Base-by-base conservation (phyloP, 306 rosid species). In the Acacia melanoxylon region DNA sequence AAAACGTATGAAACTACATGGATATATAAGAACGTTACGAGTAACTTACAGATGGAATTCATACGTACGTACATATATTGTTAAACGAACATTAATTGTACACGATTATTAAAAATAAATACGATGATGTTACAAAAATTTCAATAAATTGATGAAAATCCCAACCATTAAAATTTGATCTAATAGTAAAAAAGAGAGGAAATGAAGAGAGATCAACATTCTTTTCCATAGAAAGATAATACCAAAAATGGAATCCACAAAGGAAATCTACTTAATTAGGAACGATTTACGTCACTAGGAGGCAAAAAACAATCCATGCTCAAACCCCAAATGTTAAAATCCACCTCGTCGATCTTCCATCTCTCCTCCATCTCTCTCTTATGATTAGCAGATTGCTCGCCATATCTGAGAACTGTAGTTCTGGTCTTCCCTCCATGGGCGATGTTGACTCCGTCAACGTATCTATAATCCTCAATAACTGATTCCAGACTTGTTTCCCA, bases 401-500 rank as follows among this genome's bases (percentile, higher is more conserved):
- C 92, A 15, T 89, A 91, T 76, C 94, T 83, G 33, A 86, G 81
- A 10, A 89, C 86, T 8, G 80, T 83, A 0, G 92, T 89, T 12
- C 86, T 85, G 3, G 99, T 95, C 51, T 74, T 91, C 2, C 99
- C 99, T 44, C 99, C 87, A 62, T 93, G 98, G 2, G 99, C 94
- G 29, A 95, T 88, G 52, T 95, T 95, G 11, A 95, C 90, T 17
- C 92, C 94, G 51, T 93, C 99, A 3, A 95, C 98, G 33, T 91
- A 85, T 63, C 62, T 88, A 45, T 95, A 95, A 76, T 87, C 94
- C 17, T 90, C 89, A 85, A 95, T 90, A 0, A 93, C 86, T 0
- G 99, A 95, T 75, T 93, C 98, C 0, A 91, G 40, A 84, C 97
- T 95, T n/a, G 98, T 93, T 81, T 95, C 97, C 99, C 99, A 93